Evolutionary conservation across 805 yeast genomes (phyloP), one percentile per base, ranked within the genome.

Genomic region (Cyberlindnera samutprakarnensis): DNA sequence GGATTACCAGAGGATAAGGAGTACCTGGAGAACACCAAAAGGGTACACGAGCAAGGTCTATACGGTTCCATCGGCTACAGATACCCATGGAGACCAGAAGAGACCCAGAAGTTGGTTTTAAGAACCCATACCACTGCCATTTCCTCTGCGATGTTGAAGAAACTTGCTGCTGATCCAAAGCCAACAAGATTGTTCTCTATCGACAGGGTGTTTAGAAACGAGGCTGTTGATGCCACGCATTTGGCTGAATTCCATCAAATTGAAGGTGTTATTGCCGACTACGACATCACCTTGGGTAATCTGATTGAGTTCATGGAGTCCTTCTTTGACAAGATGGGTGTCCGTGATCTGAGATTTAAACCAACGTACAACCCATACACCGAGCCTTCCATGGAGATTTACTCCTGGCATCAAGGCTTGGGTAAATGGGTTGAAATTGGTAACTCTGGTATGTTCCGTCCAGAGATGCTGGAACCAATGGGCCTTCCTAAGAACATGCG

Each of bases 321-420:
- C 54, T 92, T 92, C 74, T 92, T 92, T 64, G 75, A 77, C 37
- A 85, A 85, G 66, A 92, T 92, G 98, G 98, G 98, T 57, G 98
- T 94, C 37, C 76, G 78, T 46, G 81, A 87, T 47, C 73, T 92
- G 52, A 81, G 97, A 64, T 92, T 92, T 77, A 92, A 92, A 68
- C 96, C 99, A 44, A 94, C 99, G 24, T 92, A 92, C 66, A 92
- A 92, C 63, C 99, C 99, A 38, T 92, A 92, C 72, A 92, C 99
- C 37, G 99, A 92, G 64, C 99, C 99, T 37, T 84, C 95, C 7
- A 74, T 92, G 75, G 99, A 92, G 68, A 92, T 92, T 46, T 92
- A 81, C 61, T 92, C 96, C 30, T 92, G 85, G 82, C 99, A 92
- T 64, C 78, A 76, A 49, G 96, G 96, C 31, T 72, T 92, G 51